A percentile compares a stretch with the other conserved stretches of the same genome.
Evolutionary conservation across 2,329 filamentous ascomycete genomes (phyloP).

Genomic region (Acarospora socialis): DNA sequence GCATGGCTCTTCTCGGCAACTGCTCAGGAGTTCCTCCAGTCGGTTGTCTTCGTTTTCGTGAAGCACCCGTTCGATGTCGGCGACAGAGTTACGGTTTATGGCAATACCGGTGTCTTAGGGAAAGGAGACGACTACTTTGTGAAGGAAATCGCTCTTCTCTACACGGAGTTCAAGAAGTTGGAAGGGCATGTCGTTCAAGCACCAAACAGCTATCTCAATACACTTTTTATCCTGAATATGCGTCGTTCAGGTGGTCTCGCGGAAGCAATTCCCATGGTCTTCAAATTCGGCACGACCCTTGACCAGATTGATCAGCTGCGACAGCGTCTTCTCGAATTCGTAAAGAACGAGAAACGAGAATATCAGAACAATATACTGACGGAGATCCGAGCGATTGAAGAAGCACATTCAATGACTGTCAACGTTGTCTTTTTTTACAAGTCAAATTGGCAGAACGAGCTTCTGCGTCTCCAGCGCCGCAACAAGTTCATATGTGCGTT

Average conservation of each 20-base stretch:
- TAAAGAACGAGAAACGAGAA: slow-evolving; percentile 72
- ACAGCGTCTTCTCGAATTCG: slow-evolving; percentile 67
- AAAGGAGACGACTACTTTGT: slow-evolving; percentile 91
- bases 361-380: slow-evolving; percentile 77
- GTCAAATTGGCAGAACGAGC: slow-evolving; percentile 89
- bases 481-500: slow-evolving; percentile 91
- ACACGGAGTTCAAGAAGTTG: slow-evolving; percentile 98
- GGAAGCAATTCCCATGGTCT: slow-evolving; percentile 67
- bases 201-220: slow-evolving; percentile 86
- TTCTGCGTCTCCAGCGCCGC: slow-evolving; percentile 73
- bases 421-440: slow-evolving; percentile 98
- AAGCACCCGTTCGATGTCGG: slow-evolving; percentile 97
- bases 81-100: slow-evolving; percentile 82
- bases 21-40: slow-evolving; percentile 87
- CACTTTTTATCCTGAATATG: slow-evolving; percentile 88
- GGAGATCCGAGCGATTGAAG: slow-evolving; percentile 63
- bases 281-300: slow-evolving; percentile 77
- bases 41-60: slow-evolving; percentile 87
- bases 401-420: slow-evolving; percentile 73
- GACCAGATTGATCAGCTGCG: slow-evolving; percentile 74
- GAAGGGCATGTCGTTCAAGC: slow-evolving; percentile 92
- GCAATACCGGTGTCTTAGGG: slow-evolving; percentile 65
- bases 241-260: slow-evolving; percentile 77
- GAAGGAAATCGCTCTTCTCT: slow-evolving; percentile 81
- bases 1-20: slow-evolving; percentile 89